A percentile compares a stretch with the other conserved stretches of the same genome.
phyloP scores from a whole-genome alignment of 2,329 filamentous ascomycete species.

The Nectriaceae sp. region DNA sequence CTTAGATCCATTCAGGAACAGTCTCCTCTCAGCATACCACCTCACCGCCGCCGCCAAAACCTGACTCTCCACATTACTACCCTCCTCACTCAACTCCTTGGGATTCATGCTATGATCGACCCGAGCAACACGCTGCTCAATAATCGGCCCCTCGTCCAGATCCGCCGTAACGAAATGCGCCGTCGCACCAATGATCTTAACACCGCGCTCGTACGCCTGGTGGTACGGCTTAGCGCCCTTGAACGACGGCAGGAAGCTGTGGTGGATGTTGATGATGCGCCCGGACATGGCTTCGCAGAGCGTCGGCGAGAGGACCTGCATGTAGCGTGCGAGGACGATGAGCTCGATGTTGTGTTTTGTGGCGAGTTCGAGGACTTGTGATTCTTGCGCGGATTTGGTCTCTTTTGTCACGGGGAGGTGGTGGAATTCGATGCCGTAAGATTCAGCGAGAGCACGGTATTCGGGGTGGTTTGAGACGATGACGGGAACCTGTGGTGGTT shows the following conservation, averaged over 20 bases:
- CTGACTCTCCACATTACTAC: constrained; percentile 82
- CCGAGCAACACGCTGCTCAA: constrained; percentile 78
- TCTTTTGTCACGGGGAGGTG: constrained; percentile 80
- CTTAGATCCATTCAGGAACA: constrained; percentile 78
- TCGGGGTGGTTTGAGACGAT: constrained; percentile 85
- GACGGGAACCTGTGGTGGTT: constrained; percentile 54
- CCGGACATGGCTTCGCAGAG: constrained; percentile 80
- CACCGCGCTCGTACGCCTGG: constrained; percentile 81
- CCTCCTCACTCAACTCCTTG: constrained; percentile 76
- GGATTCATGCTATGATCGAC: constrained; percentile 77
- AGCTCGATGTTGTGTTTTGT: constrained; percentile 71
- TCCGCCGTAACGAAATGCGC: constrained; percentile 86
- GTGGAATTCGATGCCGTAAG: constrained; percentile 77
- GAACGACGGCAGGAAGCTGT: constrained; percentile 83
- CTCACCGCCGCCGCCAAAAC: constrained; percentile 80
- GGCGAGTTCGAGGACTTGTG: constrained; percentile 70
- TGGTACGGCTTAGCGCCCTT: constrained; percentile 89
- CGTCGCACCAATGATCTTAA: constrained; percentile 86
- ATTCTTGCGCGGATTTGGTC: constrained; percentile 75
- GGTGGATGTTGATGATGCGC: constrained; percentile 90
- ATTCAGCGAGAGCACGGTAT: constrained; percentile 66
- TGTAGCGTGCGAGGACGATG: constrained; percentile 80
- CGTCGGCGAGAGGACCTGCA: constrained; percentile 78
- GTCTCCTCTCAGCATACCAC: constrained; percentile 77
- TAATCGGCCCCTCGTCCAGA: constrained; percentile 84